Evolutionary conservation across 169 alveolate species (phyloP), one percentile per base, ranked within the genome.

Genomic region (Cryptosporidium viatorum): DNA sequence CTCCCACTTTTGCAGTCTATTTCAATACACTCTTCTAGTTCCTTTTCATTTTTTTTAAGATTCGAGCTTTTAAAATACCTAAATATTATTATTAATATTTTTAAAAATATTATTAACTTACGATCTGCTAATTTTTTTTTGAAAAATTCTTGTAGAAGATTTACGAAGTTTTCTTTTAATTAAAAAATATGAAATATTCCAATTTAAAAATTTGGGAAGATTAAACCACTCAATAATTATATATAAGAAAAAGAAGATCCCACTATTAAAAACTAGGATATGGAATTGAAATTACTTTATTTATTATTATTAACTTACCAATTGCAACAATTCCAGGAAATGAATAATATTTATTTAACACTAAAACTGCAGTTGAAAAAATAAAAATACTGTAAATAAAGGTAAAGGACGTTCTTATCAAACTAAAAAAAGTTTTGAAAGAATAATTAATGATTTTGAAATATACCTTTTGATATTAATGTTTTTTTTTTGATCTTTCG

Each of bases 341-440:
- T 12, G 69, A 71, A 37, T 71, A 55, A 18, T 45, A 71, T 29
- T 71, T 48, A 70, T 70, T 70, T 45, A 70, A 43, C 0, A 70
- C 84, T 43, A 70, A 26, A 39, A 70, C 84, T 41, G 84, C 84
- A 0, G 84, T 70, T 43, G 84, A 43, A 12, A 70, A 31, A 70
- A 70, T 70, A 70, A 70, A 70, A 70, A 70, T 45, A 70, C 84
- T 70, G 65, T 70, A 70, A 18, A 23, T 2, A 43, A 70, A n/a
- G 12, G 84, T 70, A 45, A 70, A 70, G 14, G 16, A 21, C 9
- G 84, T 70, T 70, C 84, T 45, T 9, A 70, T 16, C 18, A 70
- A 26, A 43, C 84, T 70, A 1, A n/a, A n/a, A 70, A 29, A 23
- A 10, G 8, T 48, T 43, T 2, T 31, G n/a, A 31, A n/a, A 14